Conservation (phyloP, 2,329 filamentous ascomycete genomes). For the Verticillium zaregamsianum region DNA sequence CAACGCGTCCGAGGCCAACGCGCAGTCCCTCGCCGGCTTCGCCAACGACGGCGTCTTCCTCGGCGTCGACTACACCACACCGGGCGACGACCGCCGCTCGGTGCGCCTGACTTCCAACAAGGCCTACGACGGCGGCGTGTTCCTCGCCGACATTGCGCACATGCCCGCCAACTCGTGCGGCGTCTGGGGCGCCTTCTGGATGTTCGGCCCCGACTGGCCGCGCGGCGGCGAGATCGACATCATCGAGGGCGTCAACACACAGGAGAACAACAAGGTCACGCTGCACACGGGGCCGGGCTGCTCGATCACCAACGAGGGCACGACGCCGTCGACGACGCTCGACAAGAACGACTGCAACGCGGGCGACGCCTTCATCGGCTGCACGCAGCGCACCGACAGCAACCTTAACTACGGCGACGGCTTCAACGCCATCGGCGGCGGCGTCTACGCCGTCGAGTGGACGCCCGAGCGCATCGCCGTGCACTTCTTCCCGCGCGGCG, state of each 20-base stretch:
- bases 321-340: constrained; percentile 39
- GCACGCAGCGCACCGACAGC: constrained; percentile 47
- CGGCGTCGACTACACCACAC: constrained; percentile 62
- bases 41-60: constrained; percentile 57
- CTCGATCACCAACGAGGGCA: constrained; percentile 45
- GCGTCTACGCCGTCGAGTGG: constrained; percentile 75
- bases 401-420: constrained; percentile 58
- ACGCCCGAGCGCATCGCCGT: constrained; percentile 66
- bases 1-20: constrained; percentile 51
- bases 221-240: constrained; percentile 72
- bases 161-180: constrained; percentile 72
- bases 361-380: constrained; percentile 51
- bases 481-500: constrained; percentile 73
- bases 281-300: constrained; percentile 64
- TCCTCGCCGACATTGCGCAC: constrained; percentile 69
- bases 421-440: constrained; percentile 68
- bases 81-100: constrained; percentile 59
- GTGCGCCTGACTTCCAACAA: constrained; percentile 66
- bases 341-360: constrained; percentile 54
- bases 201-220: constrained; percentile 68
- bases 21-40: constrained; percentile 54
- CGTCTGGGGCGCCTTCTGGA: constrained; percentile 72
- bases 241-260: constrained; percentile 70
- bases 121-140: constrained; percentile 63
- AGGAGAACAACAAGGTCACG: constrained; percentile 56